Percentiles rank a stretch among this genome's conserved stretches.
Conservation (phyloP, 2,329 filamentous ascomycete species). For the Clonostachys solani region DNA sequence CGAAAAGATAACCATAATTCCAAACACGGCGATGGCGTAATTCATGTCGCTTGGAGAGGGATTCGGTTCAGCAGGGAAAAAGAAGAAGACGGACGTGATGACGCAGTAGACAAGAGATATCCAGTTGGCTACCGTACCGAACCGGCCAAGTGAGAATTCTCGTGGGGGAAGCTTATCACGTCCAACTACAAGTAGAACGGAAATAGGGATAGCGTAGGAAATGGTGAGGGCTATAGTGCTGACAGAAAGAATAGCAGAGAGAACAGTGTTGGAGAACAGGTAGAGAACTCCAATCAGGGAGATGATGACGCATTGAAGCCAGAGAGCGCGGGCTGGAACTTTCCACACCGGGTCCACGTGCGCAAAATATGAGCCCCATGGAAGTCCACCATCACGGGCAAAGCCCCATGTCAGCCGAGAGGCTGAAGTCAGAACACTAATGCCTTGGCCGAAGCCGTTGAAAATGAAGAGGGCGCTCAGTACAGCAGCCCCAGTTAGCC, state of each 20-base stretch:
- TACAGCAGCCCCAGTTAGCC: conserved; percentile 30
- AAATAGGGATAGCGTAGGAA: conserved; percentile 42
- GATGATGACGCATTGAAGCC: conserved; percentile 41
- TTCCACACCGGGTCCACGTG: conserved; percentile 40
- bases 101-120: conserved; percentile 45
- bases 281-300: conserved; percentile 48
- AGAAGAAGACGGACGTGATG: conserved; percentile 50
- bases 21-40: conserved; percentile 53
- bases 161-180: conserved; percentile 45
- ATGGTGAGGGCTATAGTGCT: conserved; percentile 53
- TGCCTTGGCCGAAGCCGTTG: conserved; percentile 49
- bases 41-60: conserved; percentile 48
- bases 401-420: conserved; percentile 51
- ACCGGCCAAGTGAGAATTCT: conserved; percentile 37
- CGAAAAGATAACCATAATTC: conserved; percentile 46
- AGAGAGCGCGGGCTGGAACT: conserved; percentile 46
- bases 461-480: conserved; percentile 49
- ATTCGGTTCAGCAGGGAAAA: conserved; percentile 42
- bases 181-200: conserved; percentile 40
- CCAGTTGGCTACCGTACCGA: conserved; percentile 39
- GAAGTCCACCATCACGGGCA: conserved; percentile 46
- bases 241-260: conserved; percentile 49
- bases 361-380: conserved; percentile 38
- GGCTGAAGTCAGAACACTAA: conserved; percentile 44
- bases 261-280: conserved; percentile 46